Conservation (phyloP, 2,329 filamentous ascomycete genomes). For the Chaetomium sp. region DNA sequence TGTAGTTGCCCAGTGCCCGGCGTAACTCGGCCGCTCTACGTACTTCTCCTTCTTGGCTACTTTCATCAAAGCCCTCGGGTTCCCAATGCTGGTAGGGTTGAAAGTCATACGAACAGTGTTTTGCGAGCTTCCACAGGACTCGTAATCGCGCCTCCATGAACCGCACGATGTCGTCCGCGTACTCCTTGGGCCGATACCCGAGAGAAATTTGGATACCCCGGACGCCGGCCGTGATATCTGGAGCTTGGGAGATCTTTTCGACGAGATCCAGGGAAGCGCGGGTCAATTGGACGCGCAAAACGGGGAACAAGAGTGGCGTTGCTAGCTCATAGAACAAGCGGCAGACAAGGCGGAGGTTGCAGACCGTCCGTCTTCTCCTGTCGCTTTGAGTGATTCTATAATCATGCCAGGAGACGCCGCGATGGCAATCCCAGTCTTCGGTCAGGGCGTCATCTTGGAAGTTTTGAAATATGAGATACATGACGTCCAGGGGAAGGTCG, state of each 20-base stretch:
- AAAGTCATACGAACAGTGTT: not conserved
- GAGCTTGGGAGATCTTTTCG: not conserved
- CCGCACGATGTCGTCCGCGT: not conserved
- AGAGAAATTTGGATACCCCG: not conserved
- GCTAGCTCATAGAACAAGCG: conserved; percentile 10
- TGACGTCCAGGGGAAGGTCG: conserved; percentile 9
- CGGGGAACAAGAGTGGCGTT: not conserved
- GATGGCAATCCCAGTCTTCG: no score
- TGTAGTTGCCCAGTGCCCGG: not conserved
- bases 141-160: not conserved
- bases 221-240: not conserved
- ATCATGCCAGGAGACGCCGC: not conserved
- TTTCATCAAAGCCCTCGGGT: not conserved
- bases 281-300: not conserved
- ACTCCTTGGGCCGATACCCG: not conserved
- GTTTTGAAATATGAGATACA: conserved; percentile 1
- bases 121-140: not conserved
- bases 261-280: conserved; percentile 3
- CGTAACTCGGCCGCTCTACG: not conserved
- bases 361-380: not conserved
- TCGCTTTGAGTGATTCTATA: not conserved
- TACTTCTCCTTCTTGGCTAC: not conserved
- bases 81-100: not conserved
- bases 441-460: not conserved
- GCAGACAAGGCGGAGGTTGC: not conserved